Percentiles rank a stretch among this genome's conserved stretches.
Evolutionary conservation across 176 grass and related monocot species (phyloP).

Genomic region (Saccharum officinarum): DNA sequence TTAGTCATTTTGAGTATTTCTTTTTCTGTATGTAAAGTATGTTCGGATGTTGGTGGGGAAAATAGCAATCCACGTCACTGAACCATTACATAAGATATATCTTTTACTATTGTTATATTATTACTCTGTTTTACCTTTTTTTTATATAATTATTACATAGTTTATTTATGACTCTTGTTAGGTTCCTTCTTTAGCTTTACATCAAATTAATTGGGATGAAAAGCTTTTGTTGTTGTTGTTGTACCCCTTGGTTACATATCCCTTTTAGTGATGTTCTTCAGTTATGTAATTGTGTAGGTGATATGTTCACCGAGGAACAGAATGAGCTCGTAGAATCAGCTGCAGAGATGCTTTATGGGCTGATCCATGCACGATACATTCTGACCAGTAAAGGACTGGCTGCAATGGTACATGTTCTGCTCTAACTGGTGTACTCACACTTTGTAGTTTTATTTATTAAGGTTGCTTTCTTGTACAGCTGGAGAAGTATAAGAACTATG

Average conservation of each 20-base stretch:
- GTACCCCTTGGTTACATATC: not conserved
- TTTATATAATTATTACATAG: not conserved
- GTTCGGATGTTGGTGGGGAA: not conserved
- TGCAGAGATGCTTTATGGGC: slow-evolving; percentile 90
- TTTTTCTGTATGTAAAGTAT: not conserved
- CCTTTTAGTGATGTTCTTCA: slow-evolving; percentile 21
- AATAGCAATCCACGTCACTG: not conserved
- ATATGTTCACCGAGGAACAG: slow-evolving; percentile 82
- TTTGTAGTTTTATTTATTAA: slow-evolving; percentile 21
- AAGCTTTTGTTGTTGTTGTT: not conserved
- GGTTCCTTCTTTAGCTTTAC: not conserved
- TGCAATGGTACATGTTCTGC: slow-evolving; percentile 64
- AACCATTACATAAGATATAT: not conserved
- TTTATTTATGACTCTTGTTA: not conserved
- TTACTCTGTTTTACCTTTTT: not conserved
- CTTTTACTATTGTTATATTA: not conserved
- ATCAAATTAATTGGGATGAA: not conserved
- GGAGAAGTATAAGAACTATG: slow-evolving; percentile 86
- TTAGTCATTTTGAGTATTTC: not conserved
- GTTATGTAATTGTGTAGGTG: slow-evolving; percentile 55
- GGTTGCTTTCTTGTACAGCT: slow-evolving; percentile 48
- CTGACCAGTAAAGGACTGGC: slow-evolving; percentile 84
- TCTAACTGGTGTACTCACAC: not conserved
- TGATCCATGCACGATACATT: slow-evolving; percentile 93
- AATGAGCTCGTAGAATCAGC: slow-evolving; percentile 88